Percentiles rank a stretch among this genome's conserved stretches.
Conservation (phyloP, 176 grass and related monocot species). For the Rhynchospora tenuis region DNA sequence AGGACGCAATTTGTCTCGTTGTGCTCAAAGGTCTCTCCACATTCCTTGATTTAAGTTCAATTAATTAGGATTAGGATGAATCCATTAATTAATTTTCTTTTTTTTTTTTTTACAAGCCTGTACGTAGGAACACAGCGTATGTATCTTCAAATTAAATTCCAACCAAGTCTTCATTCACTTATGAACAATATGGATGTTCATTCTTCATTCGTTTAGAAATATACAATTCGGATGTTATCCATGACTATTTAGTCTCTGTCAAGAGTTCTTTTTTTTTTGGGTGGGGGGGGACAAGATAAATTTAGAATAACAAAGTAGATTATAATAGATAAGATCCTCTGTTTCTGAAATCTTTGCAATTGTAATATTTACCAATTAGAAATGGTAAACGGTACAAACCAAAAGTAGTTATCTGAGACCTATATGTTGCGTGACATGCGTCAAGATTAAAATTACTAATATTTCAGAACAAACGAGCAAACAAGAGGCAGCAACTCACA, state of each 20-base stretch:
- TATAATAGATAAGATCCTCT: too few species aligned
- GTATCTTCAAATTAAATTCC: not conserved
- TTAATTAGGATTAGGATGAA: not conserved
- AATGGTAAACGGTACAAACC: too few species aligned
- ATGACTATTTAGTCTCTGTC: not conserved
- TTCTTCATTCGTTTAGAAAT: not conserved
- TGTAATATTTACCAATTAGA: too few species aligned
- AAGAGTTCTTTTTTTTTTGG: too few species aligned
- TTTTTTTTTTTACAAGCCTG: not conserved
- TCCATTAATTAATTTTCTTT: not conserved
- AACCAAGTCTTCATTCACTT: too few species aligned
- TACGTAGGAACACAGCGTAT: not conserved
- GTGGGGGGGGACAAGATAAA: too few species aligned
- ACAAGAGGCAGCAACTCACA: slow-evolving; percentile 1
- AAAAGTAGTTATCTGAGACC: not conserved
- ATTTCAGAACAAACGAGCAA: not conserved
- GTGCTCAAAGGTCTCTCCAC: not conserved
- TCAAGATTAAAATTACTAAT: not conserved
- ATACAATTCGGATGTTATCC: not conserved
- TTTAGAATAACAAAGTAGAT: too few species aligned
- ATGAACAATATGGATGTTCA: not conserved
- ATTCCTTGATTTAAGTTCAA: slow-evolving; percentile 11
- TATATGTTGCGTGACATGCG: not conserved
- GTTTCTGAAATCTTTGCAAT: too few species aligned
- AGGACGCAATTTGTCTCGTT: not conserved